These are phyloP conservation scores for Paulownia fortunei DNA, from an alignment of 257 asterid species.

Conservation along the genomic window DNA sequence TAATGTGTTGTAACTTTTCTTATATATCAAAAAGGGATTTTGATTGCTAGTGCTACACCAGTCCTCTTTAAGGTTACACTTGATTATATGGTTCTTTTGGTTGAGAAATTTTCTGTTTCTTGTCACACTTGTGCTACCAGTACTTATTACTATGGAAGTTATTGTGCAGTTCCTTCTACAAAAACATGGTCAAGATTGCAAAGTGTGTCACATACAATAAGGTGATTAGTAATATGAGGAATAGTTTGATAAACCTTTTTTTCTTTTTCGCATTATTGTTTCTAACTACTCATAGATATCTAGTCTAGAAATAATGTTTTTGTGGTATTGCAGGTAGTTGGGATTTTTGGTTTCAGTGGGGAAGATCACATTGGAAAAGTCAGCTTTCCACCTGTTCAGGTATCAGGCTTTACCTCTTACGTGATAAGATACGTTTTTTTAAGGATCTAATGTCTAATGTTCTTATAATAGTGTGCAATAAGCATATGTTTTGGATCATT, in stretches of 20 bases:
- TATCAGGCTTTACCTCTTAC: constrained; percentile 28
- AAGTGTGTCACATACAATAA: constrained; percentile 91
- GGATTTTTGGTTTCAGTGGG: constrained; percentile 92
- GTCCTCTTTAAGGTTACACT: no score
- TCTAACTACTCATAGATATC: background rate
- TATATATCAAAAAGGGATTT: no score
- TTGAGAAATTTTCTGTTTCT: constrained; percentile 14
- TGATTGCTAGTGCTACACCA: background rate
- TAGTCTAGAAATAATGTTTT: constrained; percentile 19
- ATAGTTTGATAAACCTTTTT: background rate
- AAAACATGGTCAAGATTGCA: constrained; percentile 83
- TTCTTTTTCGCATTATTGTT: background rate
- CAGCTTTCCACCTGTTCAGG: constrained; percentile 97
- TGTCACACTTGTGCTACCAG: constrained; percentile 2
- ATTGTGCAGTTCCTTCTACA: constrained; percentile 77
- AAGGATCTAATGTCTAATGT: constrained; percentile 11
- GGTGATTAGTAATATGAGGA: constrained; percentile 46
- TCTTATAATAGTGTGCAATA: background rate
- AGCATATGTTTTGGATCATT: background rate
- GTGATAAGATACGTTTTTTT: background rate
- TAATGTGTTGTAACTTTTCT: background rate
- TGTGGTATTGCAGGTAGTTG: constrained; percentile 64
- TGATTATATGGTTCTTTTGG: background rate
- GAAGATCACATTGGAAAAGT: constrained; percentile 97
- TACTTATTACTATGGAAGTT: constrained; percentile 3